Base-by-base conservation (phyloP, 768 basidiomycete genomes). In the Trametes cinnabarina region DNA sequence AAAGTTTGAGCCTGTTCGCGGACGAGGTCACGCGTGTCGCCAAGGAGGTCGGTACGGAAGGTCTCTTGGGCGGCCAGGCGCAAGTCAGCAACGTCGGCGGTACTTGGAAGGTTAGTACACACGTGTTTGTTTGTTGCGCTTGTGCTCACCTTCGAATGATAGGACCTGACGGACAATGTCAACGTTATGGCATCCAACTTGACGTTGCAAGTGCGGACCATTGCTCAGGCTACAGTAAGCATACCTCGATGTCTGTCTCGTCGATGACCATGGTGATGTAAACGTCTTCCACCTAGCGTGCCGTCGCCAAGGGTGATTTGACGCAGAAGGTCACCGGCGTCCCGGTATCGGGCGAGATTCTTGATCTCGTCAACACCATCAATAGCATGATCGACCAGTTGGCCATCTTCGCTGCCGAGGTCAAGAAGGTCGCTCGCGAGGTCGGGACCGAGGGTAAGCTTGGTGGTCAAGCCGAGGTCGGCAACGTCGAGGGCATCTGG, bases 401-500 rank as follows among this genome's bases (percentile, higher is more conserved):
- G 56, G 83, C 84, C 17, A 82, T 84, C 65, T 89, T 88, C 70
- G 87, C 86, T 47, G 80, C 83, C 25, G 86, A 90, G 68, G 88
- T 98, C 57, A 98, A 94, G 73, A 92, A 96, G 68, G 96, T 99
- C 52, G 97, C 97, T 2, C 79, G 94, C 32, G 95, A 99, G 72
- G 96, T 99, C 68, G 96, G 96, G 44, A 98, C 96, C 14, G 94
- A 98, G 68, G 96, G 97, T n/a, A 98, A 98, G 74, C 78, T 98
- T 5, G 96, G 97, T 64, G 97, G 96, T 0, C 95, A 97, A 68
- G 97, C 97, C 4, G 93, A 98, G 71, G 92, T 98, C 8, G 94
- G 93, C 58, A 92, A 94, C 56, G 91, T 98, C 6, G 93, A 98
- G 69, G 97, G 97, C 37, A 95, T 94, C 32, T 99, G 97, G 97